Evolutionary conservation across 108 stramenopile genomes (phyloP).

Genomic region (Cyclotella kingstonii): DNA sequence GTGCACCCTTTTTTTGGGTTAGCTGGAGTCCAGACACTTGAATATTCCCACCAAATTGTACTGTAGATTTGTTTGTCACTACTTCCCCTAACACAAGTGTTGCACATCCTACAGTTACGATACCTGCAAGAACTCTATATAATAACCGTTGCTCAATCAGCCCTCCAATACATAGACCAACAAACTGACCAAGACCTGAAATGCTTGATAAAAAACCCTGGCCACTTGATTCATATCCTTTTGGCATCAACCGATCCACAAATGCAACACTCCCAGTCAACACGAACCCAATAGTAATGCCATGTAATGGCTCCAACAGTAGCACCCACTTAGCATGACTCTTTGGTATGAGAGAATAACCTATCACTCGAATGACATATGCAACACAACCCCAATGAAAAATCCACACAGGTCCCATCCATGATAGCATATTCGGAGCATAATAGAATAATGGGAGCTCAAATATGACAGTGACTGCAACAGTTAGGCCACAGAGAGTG

Average conservation of each 20-base stretch:
- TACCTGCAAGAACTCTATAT: slow-evolving; percentile 35
- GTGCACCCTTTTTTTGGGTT: too few species aligned
- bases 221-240: slow-evolving; percentile 45
- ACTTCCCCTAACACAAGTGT: slow-evolving; percentile 22
- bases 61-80: too few species aligned
- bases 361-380: slow-evolving; percentile 55
- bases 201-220: slow-evolving; percentile 43
- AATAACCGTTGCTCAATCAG: slow-evolving; percentile 35
- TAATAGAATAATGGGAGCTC: slow-evolving; percentile 67
- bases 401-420: slow-evolving; percentile 36
- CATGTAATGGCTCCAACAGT: slow-evolving; percentile 62
- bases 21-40: too few species aligned
- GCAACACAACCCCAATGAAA: slow-evolving; percentile 46
- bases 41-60: too few species aligned
- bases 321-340: slow-evolving; percentile 46
- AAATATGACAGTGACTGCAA: slow-evolving; percentile 62
- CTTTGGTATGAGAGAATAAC: slow-evolving; percentile 55
- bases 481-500: slow-evolving; percentile 47
- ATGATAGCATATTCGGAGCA: slow-evolving; percentile 44
- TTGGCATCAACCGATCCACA: slow-evolving; percentile 42
- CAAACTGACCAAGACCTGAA: slow-evolving; percentile 36
- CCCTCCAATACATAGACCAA: slow-evolving; percentile 47
- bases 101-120: slow-evolving; percentile 38
- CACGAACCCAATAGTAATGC: slow-evolving; percentile 59
- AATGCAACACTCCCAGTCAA: slow-evolving; percentile 49